Evolutionary conservation across 106 monocot species (phyloP).

Genomic region (Hemerocallis citrina): DNA sequence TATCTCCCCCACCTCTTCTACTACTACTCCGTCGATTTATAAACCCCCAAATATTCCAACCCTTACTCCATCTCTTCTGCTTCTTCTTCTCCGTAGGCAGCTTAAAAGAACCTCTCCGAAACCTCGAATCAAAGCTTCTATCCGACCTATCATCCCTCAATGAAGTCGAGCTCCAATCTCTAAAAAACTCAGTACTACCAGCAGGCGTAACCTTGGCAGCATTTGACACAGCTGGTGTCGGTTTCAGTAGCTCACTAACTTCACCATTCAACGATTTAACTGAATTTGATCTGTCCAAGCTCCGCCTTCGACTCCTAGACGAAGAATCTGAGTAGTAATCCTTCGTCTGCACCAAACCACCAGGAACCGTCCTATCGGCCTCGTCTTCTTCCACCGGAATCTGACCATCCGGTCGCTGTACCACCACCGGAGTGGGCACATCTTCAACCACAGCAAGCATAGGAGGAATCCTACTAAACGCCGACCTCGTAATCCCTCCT

Average conservation of each 20-base stretch:
- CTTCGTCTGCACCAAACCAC: slow-evolving; percentile 53
- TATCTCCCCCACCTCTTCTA: slow-evolving; percentile 7
- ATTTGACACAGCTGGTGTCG: not conserved
- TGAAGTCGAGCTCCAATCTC: slow-evolving; percentile 38
- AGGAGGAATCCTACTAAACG: slow-evolving; percentile 46
- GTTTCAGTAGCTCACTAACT: slow-evolving; percentile 14
- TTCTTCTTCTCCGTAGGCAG: slow-evolving; percentile 47
- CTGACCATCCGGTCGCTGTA: slow-evolving; percentile 69
- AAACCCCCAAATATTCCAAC: slow-evolving; percentile 73
- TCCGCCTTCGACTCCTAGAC: slow-evolving; percentile 46
- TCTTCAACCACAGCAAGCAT: slow-evolving; percentile 74
- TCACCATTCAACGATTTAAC: slow-evolving; percentile 24
- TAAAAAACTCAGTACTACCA: slow-evolving; percentile 42
- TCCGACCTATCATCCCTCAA: slow-evolving; percentile 36
- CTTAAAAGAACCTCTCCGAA: slow-evolving; percentile 18
- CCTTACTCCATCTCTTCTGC: slow-evolving; percentile 67
- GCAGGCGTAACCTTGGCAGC: slow-evolving; percentile 33
- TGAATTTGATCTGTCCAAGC: slow-evolving; percentile 67
- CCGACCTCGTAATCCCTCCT: slow-evolving; percentile 10
- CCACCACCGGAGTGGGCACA: slow-evolving; percentile 23
- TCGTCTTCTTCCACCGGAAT: slow-evolving; percentile 88
- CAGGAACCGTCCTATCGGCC: slow-evolving; percentile 41
- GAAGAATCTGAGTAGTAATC: slow-evolving; percentile 76
- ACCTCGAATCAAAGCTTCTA: slow-evolving; percentile 57
- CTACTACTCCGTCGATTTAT: slow-evolving; percentile 37